phyloP scores from a whole-genome alignment of 306 rosid genomes.

The Aeschynomene evenia region DNA sequence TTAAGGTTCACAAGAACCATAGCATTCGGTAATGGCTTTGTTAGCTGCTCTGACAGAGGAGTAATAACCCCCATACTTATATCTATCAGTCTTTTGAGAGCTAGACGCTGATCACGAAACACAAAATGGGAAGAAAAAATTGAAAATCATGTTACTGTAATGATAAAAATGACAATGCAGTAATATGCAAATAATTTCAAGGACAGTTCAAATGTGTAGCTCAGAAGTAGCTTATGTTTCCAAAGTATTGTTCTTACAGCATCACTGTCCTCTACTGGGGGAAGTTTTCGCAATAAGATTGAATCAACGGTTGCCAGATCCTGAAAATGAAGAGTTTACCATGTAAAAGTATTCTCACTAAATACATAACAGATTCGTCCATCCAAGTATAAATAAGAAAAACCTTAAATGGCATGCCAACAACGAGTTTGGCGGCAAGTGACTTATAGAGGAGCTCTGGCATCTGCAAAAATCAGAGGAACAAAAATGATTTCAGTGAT shows the following conservation, averaged over 20 bases:
- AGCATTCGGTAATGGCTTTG: conserved; percentile 91
- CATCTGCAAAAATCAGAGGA: conserved; percentile 42
- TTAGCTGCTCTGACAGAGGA: conserved; percentile 91
- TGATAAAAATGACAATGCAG: background rate
- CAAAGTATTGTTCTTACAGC: conserved; percentile 62
- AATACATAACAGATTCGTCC: conserved; percentile 29
- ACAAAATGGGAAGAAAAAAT: conserved; percentile 21
- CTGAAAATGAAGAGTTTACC: conserved; percentile 44
- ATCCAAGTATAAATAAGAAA: conserved; percentile 11
- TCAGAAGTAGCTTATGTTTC: background rate
- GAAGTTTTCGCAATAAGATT: conserved; percentile 83
- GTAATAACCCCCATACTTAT: conserved; percentile 86
- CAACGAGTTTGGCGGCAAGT: conserved; percentile 77
- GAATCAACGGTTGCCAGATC: conserved; percentile 98
- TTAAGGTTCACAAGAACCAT: conserved; percentile 80
- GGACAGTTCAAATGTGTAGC: background rate
- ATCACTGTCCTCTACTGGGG: conserved; percentile 62
- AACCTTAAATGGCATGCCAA: conserved; percentile 99
- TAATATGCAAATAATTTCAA: conserved; percentile 15
- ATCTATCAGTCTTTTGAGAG: conserved; percentile 87
- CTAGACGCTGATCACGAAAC: conserved; percentile 67
- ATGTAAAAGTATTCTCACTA: conserved; percentile 29
- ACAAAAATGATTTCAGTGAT: background rate
- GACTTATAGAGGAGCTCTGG: conserved; percentile 92
- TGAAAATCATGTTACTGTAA: conserved; percentile 17